Evolutionary conservation across 2,329 filamentous ascomycete species (phyloP).

Genomic region (Fusarium dlaminii): DNA sequence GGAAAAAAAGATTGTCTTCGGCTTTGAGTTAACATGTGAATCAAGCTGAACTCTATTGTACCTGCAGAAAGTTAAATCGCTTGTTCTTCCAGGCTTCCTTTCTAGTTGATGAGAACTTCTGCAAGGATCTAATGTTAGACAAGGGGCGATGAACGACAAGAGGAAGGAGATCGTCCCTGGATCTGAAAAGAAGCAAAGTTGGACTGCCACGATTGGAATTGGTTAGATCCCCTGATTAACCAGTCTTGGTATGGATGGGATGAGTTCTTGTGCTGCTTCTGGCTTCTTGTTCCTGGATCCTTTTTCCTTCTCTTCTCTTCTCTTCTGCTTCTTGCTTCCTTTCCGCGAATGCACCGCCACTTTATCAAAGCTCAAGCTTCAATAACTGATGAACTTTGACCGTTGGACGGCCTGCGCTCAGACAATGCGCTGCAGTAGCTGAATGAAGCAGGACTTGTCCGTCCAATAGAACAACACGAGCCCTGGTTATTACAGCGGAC

Average conservation of each 20-base stretch:
- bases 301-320: neutral
- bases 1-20: neutral
- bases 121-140: neutral
- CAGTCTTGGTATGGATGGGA: neutral
- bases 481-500: slow-evolving; percentile 6
- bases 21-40: neutral
- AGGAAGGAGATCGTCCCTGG: slow-evolving; percentile 28
- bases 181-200: slow-evolving; percentile 25
- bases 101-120: neutral
- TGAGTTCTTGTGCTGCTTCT: neutral
- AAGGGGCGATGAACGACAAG: slow-evolving; percentile 2
- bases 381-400: neutral
- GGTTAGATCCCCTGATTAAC: slow-evolving; percentile 10
- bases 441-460: neutral
- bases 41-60: neutral
- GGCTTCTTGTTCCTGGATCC: slow-evolving; percentile 1
- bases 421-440: slow-evolving; percentile 19
- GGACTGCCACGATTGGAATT: slow-evolving; percentile 7
- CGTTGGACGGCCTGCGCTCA: slow-evolving; percentile 9
- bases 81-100: slow-evolving; percentile 8
- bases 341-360: neutral
- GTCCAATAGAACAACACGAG: slow-evolving; percentile 27
- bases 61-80: neutral
- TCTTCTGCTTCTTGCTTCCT: neutral
- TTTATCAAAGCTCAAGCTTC: neutral